Percentiles rank a stretch among this genome's conserved stretches.
phyloP scores from a whole-genome alignment of 192 early-diverging fungal genomes.

The Coemansia sp. region DNA sequence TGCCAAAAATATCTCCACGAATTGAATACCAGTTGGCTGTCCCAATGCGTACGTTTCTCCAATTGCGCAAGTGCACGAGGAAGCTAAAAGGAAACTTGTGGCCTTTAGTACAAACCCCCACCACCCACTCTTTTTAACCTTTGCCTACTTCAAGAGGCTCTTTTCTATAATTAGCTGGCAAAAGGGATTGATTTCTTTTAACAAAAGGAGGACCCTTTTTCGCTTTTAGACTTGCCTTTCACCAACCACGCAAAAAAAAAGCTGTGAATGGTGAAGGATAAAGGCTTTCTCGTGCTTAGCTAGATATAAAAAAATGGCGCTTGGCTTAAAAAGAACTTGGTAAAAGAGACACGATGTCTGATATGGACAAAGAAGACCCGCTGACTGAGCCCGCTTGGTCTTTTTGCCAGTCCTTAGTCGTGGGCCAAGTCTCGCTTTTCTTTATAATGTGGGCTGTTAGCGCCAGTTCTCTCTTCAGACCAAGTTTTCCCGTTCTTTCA shows the following conservation, averaged over 20 bases:
- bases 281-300: background rate
- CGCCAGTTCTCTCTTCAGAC: background rate
- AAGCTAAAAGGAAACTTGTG: background rate
- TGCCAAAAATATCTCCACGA: background rate
- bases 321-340: slow-evolving; percentile 3
- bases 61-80: background rate
- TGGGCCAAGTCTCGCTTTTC: slow-evolving; percentile 7
- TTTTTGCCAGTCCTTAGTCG: background rate
- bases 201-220: slow-evolving; percentile 10
- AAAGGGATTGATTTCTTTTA: background rate
- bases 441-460: slow-evolving; percentile 5
- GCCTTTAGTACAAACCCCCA: background rate
- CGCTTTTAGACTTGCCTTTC: slow-evolving; percentile 5
- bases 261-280: background rate
- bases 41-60: background rate
- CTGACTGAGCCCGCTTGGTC: slow-evolving; percentile 2
- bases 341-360: slow-evolving; percentile 6
- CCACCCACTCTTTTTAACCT: background rate
- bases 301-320: background rate
- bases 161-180: background rate
- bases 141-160: background rate
- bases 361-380: background rate
- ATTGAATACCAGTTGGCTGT: background rate
- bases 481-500: background rate
- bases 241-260: slow-evolving; percentile 5